phyloP scores from a whole-genome alignment of 73 alveolate species.

The Paramecium tetraurelia region DNA sequence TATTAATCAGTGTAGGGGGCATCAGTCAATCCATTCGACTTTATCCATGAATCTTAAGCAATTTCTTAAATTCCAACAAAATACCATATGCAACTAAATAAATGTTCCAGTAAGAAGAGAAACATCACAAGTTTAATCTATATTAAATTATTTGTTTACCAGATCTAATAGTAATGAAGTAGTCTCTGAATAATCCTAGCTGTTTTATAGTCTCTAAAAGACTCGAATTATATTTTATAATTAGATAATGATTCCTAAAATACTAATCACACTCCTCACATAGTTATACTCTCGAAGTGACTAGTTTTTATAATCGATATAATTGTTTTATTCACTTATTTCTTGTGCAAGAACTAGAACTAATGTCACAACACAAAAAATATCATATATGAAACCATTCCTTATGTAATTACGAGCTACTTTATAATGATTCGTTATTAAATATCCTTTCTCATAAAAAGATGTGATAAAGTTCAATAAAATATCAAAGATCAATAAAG shows the following conservation, averaged over 20 bases:
- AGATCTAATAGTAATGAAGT: constrained; percentile 9
- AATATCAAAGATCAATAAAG: neutral
- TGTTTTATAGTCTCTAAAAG: neutral
- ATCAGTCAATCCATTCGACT: neutral
- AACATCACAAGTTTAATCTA: constrained; percentile 33
- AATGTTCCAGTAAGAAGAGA: constrained; percentile 4
- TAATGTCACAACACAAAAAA: neutral
- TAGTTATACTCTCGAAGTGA: neutral
- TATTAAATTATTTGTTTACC: neutral
- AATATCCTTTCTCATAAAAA: constrained; percentile 30
- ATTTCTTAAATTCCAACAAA: neutral
- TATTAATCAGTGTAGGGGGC: constrained; percentile 11
- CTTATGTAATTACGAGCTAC: neutral
- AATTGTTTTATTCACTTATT: neutral
- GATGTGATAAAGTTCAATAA: neutral
- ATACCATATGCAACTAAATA: constrained; percentile 30
- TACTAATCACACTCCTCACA: neutral
- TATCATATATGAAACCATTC: constrained; percentile 29
- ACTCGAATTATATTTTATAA: constrained; percentile 24
- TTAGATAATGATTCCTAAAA: neutral
- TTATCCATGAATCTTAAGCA: constrained; percentile 11
- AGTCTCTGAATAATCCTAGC: constrained; percentile 19
- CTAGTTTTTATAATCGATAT: neutral
- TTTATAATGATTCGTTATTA: neutral
- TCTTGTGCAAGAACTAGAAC: neutral